Percentiles rank a stretch among this genome's conserved stretches.
phyloP scores from a whole-genome alignment of 2,329 filamentous ascomycete species.

The Albophoma yamanashiensis region DNA sequence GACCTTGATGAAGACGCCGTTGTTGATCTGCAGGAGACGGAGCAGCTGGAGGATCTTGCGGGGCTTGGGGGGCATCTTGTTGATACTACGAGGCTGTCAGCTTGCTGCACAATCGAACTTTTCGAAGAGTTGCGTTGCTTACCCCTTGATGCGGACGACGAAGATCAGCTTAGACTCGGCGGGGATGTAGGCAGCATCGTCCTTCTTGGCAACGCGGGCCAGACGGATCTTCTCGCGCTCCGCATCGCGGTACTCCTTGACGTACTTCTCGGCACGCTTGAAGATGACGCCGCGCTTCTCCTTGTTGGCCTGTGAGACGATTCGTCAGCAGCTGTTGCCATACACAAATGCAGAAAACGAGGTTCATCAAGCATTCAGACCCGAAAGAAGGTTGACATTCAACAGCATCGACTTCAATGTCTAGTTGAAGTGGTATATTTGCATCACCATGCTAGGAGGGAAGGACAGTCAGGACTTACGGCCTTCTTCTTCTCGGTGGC shows the following conservation, averaged over 20 bases:
- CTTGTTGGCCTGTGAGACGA: constrained; percentile 70
- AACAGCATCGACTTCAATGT: constrained; percentile 83
- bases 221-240: constrained; percentile 99
- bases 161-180: constrained; percentile 96
- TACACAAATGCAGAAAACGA: constrained; percentile 7
- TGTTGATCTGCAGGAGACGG: constrained; percentile 99
- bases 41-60: constrained; percentile 99
- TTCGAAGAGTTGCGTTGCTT: constrained; percentile 16
- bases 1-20: constrained; percentile 93
- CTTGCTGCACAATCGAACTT: neutral
- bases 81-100: constrained; percentile 60
- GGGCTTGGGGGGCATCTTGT: constrained; percentile 99
- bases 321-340: constrained; percentile 23
- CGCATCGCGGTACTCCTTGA: constrained; percentile 97
- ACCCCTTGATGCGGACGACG: constrained; percentile 98
- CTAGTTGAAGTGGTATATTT: constrained; percentile 87
- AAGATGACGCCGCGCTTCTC: constrained; percentile 98
- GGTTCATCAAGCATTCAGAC: constrained; percentile 56
- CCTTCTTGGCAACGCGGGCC: constrained; percentile 76
- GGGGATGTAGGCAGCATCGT: constrained; percentile 87
- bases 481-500: constrained; percentile 81
- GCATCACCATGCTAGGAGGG: constrained; percentile 60
- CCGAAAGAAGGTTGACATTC: constrained; percentile 99
- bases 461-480: constrained; percentile 51
- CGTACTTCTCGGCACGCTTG: constrained; percentile 99